Percentiles rank a stretch among this genome's conserved stretches.
Conservation (phyloP, 164 flowering plant genomes). For the Vitis vinifera region ASM3070453v1 NC_081818.1:27718501-27719000, state of each 20-base stretch:
- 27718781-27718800: background rate
- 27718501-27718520: no score
- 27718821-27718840: background rate
- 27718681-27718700: no score
- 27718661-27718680: no score
- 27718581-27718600: no score
- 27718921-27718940: background rate
- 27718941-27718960: background rate
- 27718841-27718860: background rate
- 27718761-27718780: background rate
- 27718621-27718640: no score
- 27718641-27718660: no score
- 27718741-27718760: background rate
- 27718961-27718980: background rate
- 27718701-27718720: no score
- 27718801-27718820: background rate
- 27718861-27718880: background rate
- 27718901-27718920: background rate
- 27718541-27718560: no score
- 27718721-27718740: no score
- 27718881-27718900: background rate
- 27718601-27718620: no score
- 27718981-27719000: background rate
- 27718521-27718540: no score
- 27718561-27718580: no score